Evolutionary conservation across 192 early-diverging fungal species (phyloP), one percentile per base, ranked within the genome.

Genomic region (Coemansia sp.): DNA sequence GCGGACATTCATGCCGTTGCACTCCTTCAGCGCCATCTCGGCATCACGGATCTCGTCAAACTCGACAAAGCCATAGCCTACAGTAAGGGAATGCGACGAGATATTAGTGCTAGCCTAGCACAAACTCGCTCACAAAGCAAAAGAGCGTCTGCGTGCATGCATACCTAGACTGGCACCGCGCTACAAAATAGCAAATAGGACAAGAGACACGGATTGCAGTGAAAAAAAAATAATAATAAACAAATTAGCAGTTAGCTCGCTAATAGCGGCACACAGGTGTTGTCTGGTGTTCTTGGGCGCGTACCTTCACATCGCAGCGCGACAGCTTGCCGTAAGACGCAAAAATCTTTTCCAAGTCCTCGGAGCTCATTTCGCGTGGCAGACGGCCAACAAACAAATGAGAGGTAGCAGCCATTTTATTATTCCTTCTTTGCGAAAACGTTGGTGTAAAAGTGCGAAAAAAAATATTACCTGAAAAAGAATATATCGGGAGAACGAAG

Each of bases 331-430:
- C 79, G 53, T 62, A 71, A 39, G 67, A 65, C 38, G 66, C 62
- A 16, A 82, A 82, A n/a, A 71, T 43, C 16, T 58, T 48, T 58
- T 74, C 67, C 48, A 82, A 55, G 37, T 82, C 71, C 2, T 42
- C 38, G 1, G 65, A 46, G n/a, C 48, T 18, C 62, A 67, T 62
- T 23, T 70, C 66, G 55, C 65, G 67, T 14, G 74, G 65, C 38
- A 82, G 55, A 31, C 74, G 74, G 33, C 79, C 79, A 42, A 82
- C 65, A 66, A 82, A 82, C 48, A 82, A 59, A 34, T 75, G 73
- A 11, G 40, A 43, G 18, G 67, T 71, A 51, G 48, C 48, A 51
- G 48, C 48, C 48, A 51, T 51, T 51, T 50, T 20, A 9, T 20
- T 42, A 16, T 16, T 20, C 18, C 43, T 18, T 45, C 18, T 45